Percentiles rank a stretch among this genome's conserved stretches.
Evolutionary conservation across 164 flowering plant genomes (phyloP).

Genomic region (Platanus orientalis): DNA sequence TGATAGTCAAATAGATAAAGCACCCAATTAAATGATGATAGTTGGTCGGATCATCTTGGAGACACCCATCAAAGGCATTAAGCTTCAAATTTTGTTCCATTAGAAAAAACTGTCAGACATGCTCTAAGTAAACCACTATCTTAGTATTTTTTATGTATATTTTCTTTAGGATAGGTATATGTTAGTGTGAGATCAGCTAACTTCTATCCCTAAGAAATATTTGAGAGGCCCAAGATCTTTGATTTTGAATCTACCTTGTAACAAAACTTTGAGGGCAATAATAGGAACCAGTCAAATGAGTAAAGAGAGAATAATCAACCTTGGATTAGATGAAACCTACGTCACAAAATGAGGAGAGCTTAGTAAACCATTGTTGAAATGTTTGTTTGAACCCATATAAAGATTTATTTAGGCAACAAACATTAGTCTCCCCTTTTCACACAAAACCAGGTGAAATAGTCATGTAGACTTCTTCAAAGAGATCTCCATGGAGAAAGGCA

Average conservation of each 20-base stretch:
- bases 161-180: not conserved
- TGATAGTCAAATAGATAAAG: conserved; percentile 8
- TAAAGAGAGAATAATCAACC: not conserved
- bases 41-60: not conserved
- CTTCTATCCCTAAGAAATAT: conserved; percentile 11
- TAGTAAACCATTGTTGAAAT: not conserved
- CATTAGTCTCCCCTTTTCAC: not conserved
- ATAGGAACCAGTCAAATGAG: not conserved
- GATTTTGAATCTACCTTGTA: not conserved
- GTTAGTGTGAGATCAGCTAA: not conserved
- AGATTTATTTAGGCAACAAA: not conserved
- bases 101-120: not conserved
- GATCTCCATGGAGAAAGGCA: not conserved
- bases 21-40: conserved; percentile 5
- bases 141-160: not conserved
- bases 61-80: not conserved
- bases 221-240: conserved; percentile 8
- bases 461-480: not conserved
- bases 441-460: not conserved
- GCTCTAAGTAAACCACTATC: not conserved
- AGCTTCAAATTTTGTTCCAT: conserved; percentile 1
- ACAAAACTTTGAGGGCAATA: not conserved
- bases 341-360: not conserved
- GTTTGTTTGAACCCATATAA: not conserved
- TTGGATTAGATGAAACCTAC: not conserved